Evolutionary conservation across 805 yeast genomes (phyloP).

Genomic region (Metschnikowia gelsemii): DNA sequence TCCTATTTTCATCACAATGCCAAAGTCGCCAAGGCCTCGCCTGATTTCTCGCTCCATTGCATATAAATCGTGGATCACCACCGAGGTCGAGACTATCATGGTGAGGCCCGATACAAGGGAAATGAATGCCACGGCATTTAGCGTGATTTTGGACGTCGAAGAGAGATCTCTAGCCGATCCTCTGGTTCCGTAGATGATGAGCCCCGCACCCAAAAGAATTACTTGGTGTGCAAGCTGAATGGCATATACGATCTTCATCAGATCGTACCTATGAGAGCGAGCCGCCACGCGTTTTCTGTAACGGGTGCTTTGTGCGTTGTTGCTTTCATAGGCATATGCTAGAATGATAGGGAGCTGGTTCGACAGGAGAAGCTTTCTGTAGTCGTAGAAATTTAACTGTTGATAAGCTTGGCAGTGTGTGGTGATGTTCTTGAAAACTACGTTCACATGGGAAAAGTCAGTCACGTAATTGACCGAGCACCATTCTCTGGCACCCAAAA

Average conservation of each 20-base stretch:
- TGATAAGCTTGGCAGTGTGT: constrained; percentile 9
- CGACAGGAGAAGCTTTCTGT: constrained; percentile 38
- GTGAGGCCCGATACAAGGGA: constrained; percentile 35
- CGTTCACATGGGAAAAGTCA: constrained; percentile 1
- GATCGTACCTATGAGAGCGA: constrained; percentile 20
- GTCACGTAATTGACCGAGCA: constrained; percentile 16
- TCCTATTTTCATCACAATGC: constrained; percentile 46
- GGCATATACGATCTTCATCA: constrained; percentile 30
- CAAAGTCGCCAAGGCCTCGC: constrained; percentile 42
- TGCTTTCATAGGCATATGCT: constrained; percentile 46
- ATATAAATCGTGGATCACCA: constrained; percentile 29
- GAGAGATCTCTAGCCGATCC: constrained; percentile 35
- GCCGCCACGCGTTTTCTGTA: constrained; percentile 17
- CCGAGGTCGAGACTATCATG: constrained; percentile 29
- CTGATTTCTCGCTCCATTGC: constrained; percentile 20
- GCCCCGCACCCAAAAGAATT: constrained; percentile 28
- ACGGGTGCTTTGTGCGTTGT: constrained; percentile 13
- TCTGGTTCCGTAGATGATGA: constrained; percentile 38
- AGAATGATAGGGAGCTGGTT: constrained; percentile 45
- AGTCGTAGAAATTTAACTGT: constrained; percentile 39
- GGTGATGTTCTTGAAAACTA: constrained; percentile 8
- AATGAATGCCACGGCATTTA: constrained; percentile 37
- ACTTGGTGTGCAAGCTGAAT: constrained; percentile 30
- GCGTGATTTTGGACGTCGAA: constrained; percentile 29
- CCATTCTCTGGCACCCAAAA: constrained; percentile 16